A percentile compares a stretch with the other conserved stretches of the same genome.
Conservation (phyloP, 73 alveolate species). For the Breviolum minutum region DNA sequence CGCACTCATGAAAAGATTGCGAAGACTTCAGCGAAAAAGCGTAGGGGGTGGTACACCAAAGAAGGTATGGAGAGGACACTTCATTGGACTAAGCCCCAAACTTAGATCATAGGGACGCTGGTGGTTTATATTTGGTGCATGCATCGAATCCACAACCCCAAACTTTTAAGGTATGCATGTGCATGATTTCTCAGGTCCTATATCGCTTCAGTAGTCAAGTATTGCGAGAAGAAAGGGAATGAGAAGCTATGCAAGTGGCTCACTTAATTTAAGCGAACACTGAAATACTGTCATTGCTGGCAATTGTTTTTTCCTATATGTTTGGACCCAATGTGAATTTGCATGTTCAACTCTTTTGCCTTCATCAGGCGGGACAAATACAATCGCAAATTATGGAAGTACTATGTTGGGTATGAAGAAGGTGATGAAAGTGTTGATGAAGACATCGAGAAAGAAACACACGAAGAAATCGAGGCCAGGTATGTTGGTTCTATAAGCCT, state of each 20-base stretch:
- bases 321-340: background rate
- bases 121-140: background rate
- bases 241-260: background rate
- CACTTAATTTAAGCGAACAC: background rate
- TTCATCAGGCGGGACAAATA: constrained; percentile 22
- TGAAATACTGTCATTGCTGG: background rate
- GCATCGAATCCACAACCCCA: background rate
- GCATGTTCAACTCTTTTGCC: background rate
- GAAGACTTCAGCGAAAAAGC: background rate
- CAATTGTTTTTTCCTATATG: background rate
- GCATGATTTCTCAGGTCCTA: background rate
- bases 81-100: background rate
- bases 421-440: background rate
- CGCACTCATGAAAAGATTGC: background rate
- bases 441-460: background rate
- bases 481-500: no score
- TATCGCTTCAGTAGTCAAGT: background rate
- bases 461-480: background rate
- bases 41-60: constrained; percentile 23
- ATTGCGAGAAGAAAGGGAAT: constrained; percentile 3
- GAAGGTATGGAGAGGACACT: constrained; percentile 2
- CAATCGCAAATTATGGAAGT: background rate
- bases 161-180: background rate
- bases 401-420: constrained; percentile 27
- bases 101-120: background rate